Evolutionary conservation across 2,329 filamentous ascomycete genomes (phyloP).

Genomic region (Blumeria hordei): DNA sequence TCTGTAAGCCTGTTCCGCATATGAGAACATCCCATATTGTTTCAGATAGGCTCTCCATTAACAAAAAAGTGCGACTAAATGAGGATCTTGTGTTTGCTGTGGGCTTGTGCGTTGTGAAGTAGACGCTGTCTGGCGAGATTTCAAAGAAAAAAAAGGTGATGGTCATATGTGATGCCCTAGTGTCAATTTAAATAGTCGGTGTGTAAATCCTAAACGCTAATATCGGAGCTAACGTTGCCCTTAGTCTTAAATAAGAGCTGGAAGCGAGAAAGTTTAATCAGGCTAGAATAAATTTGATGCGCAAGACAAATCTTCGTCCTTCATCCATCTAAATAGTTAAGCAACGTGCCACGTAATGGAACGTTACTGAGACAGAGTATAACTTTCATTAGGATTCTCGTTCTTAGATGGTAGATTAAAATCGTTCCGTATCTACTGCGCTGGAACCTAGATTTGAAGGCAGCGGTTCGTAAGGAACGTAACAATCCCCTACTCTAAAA

Average conservation of each 20-base stretch:
- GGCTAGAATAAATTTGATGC: slow-evolving; percentile 11
- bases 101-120: too few relatives aligned
- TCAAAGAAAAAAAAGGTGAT: too few relatives aligned
- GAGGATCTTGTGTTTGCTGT: too few relatives aligned
- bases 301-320: slow-evolving; percentile 16
- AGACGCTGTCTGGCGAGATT: too few relatives aligned
- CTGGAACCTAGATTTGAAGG: slow-evolving; percentile 52
- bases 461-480: slow-evolving; percentile 64
- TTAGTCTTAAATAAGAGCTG: slow-evolving; percentile 4
- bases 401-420: slow-evolving; percentile 38
- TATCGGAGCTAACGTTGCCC: slow-evolving; percentile 4
- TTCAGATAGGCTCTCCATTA: slow-evolving; percentile 51
- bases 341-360: too few relatives aligned
- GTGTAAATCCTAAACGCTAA: slow-evolving; percentile 1
- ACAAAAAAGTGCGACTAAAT: too few relatives aligned
- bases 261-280: background rate
- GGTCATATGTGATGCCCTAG: too few relatives aligned
- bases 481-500: slow-evolving; percentile 22
- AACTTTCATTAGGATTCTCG: slow-evolving; percentile 30
- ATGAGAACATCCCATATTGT: slow-evolving; percentile 61
- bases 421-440: slow-evolving; percentile 67
- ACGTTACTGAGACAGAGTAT: too few relatives aligned
- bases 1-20: slow-evolving; percentile 51
- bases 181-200: slow-evolving; percentile 5
- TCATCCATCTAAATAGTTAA: slow-evolving; percentile 8